Conservation (phyloP, 805 yeast species). For the Naumovozyma castellii region DNA sequence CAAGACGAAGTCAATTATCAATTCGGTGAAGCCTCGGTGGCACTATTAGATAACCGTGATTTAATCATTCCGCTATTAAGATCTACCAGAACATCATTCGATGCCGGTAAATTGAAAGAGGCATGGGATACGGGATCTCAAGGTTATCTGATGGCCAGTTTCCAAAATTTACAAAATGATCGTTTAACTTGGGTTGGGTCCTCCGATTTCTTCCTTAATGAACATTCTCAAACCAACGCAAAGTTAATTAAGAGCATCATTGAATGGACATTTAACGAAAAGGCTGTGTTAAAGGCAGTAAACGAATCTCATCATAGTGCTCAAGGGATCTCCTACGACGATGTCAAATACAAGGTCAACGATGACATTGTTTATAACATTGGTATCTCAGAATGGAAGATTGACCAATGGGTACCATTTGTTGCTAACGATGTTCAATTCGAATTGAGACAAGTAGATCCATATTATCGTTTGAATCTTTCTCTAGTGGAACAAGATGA, state of each 20-base stretch:
- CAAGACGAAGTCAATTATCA: constrained; percentile 10
- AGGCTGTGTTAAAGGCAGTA: constrained; percentile 49
- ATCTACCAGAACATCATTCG: constrained; percentile 57
- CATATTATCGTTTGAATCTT: constrained; percentile 77
- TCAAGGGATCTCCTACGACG: constrained; percentile 35
- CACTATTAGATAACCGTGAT: constrained; percentile 61
- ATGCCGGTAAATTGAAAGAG: constrained; percentile 53
- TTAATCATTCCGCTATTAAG: constrained; percentile 59
- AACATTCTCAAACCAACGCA: constrained; percentile 19
- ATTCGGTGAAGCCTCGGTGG: constrained; percentile 48
- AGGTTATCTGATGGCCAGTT: constrained; percentile 62
- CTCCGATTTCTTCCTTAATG: constrained; percentile 40
- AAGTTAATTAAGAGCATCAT: constrained; percentile 38
- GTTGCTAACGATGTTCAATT: constrained; percentile 60
- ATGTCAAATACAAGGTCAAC: constrained; percentile 55
- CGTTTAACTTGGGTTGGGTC: constrained; percentile 80
- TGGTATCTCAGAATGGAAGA: constrained; percentile 39
- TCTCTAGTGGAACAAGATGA: constrained; percentile 29
- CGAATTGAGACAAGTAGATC: constrained; percentile 85
- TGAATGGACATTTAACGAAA: constrained; percentile 68
- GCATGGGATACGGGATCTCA: constrained; percentile 78
- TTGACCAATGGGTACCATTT: constrained; percentile 61
- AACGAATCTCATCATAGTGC: constrained; percentile 46
- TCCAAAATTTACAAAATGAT: constrained; percentile 72
- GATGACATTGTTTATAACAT: constrained; percentile 55